These are phyloP conservation scores for Globisporangium apiculatum DNA, from an alignment of 352 stramenopile species.

Conservation along the genomic window DNA sequence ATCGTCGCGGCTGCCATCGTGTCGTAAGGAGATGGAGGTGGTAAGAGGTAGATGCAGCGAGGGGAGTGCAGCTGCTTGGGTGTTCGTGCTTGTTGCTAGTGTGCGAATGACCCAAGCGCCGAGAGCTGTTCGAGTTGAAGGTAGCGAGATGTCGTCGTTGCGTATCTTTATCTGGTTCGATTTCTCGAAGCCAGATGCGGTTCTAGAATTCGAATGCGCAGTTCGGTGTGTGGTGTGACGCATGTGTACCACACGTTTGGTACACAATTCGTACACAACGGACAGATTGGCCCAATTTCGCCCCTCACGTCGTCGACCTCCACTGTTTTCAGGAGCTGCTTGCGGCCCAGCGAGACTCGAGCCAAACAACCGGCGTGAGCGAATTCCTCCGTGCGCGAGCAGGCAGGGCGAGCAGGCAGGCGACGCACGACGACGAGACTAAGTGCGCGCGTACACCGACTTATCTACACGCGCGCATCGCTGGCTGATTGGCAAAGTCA, in stretches of 20 bases:
- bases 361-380: background rate
- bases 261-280: background rate
- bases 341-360: too few relatives aligned
- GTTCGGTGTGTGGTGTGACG: background rate
- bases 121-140: background rate
- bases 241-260: background rate
- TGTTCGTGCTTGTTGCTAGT: background rate
- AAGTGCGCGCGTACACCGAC: background rate
- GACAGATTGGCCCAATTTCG: background rate
- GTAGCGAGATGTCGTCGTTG: too few relatives aligned
- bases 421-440: background rate
- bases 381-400: background rate
- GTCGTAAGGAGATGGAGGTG: background rate
- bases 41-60: too few relatives aligned
- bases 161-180: background rate
- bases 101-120: background rate
- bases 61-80: too few relatives aligned
- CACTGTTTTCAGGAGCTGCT: too few relatives aligned
- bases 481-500: background rate
- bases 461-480: too few relatives aligned
- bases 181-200: background rate
- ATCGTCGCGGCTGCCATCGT: slow-evolving; percentile 31
- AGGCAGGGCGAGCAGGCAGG: background rate
- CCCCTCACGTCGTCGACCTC: too few relatives aligned
- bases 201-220: background rate